phyloP scores from a whole-genome alignment of 78 protist species.

The Goniomonas avonlea region DNA sequence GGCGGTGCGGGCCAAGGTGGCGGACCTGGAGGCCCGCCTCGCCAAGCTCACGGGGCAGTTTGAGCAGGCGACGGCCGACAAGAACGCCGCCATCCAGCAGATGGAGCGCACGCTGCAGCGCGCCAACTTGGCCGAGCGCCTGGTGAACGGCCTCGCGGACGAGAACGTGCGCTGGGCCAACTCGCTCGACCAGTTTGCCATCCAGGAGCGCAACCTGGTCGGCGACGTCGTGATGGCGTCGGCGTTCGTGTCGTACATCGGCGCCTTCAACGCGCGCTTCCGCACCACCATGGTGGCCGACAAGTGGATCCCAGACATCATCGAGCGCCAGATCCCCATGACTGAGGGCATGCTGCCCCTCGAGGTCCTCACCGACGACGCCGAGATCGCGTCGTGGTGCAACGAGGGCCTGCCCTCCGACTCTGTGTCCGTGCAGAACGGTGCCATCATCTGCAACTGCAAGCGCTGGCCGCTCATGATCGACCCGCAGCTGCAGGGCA shows the following conservation, averaged over 20 bases:
- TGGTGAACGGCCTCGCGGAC: slow-evolving; percentile 62
- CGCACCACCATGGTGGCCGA: slow-evolving; percentile 40
- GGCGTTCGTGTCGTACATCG: slow-evolving; percentile 73
- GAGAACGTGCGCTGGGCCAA: slow-evolving; percentile 70
- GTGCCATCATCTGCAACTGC: slow-evolving; percentile 48
- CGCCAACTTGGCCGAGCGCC: slow-evolving; percentile 59
- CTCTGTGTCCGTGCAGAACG: slow-evolving; percentile 60
- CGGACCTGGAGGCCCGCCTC: slow-evolving; percentile 14
- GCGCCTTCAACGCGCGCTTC: slow-evolving; percentile 54
- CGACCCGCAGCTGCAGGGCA: slow-evolving; percentile 79
- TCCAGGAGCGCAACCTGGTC: slow-evolving; percentile 28
- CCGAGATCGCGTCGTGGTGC: slow-evolving; percentile 51
- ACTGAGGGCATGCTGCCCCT: slow-evolving; percentile 47
- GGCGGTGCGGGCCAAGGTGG: slow-evolving; percentile 21
- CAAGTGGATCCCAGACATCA: slow-evolving; percentile 42
- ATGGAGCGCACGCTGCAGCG: slow-evolving; percentile 40
- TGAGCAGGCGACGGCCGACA: slow-evolving; percentile 46
- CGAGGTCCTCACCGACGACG: slow-evolving; percentile 55
- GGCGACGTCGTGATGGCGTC: slow-evolving; percentile 68
- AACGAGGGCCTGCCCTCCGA: slow-evolving; percentile 72
- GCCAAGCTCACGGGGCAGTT: slow-evolving; percentile 28
- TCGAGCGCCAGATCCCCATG: slow-evolving; percentile 31
- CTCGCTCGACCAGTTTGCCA: slow-evolving; percentile 5
- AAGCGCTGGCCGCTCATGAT: slow-evolving; percentile 80
- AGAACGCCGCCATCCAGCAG: slow-evolving; percentile 32